Conservation (phyloP, 495 filamentous ascomycete species). For the Niebla homalea region DNA sequence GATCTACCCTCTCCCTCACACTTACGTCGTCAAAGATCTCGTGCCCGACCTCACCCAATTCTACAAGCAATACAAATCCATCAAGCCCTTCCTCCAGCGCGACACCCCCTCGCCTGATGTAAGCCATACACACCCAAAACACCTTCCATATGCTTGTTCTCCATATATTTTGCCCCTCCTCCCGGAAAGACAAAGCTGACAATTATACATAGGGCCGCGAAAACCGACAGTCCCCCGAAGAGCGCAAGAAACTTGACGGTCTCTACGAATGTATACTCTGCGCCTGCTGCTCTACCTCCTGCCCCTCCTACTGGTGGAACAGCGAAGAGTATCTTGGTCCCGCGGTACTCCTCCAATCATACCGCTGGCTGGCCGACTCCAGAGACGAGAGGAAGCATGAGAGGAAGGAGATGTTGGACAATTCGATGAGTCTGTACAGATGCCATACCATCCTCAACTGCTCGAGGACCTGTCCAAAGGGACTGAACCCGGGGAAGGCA, state of each 20-base stretch:
- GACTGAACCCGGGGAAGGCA: constrained; percentile 83
- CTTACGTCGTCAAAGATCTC: constrained; percentile 97
- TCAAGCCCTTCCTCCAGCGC: constrained; percentile 94
- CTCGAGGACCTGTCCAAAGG: constrained; percentile 93
- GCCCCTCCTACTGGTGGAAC: constrained; percentile 99
- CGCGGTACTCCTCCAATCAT: constrained; percentile 89
- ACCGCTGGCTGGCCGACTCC: constrained; percentile 88
- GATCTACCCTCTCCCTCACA: constrained; percentile 97
- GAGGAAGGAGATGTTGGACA: constrained; percentile 83
- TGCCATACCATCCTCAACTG: constrained; percentile 99
- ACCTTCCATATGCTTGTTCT: too few species aligned
- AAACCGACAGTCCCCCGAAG: constrained; percentile 72
- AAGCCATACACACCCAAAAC: constrained; percentile 22
- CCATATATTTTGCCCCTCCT: too few species aligned
- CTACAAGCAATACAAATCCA: constrained; percentile 99
- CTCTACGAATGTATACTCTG: constrained; percentile 99
- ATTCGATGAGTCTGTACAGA: constrained; percentile 95
- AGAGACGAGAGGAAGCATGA: constrained; percentile 78
- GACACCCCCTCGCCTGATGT: constrained; percentile 66
- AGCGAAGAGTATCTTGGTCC: constrained; percentile 94
- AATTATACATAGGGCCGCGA: constrained; percentile 55
- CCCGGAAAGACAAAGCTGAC: too few species aligned
- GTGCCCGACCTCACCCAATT: constrained; percentile 95
- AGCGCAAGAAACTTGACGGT: constrained; percentile 93
- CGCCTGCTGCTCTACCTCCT: constrained; percentile 97